Conservation (phyloP, 495 filamentous ascomycete species). For the Lichenothelia convexa region DNA sequence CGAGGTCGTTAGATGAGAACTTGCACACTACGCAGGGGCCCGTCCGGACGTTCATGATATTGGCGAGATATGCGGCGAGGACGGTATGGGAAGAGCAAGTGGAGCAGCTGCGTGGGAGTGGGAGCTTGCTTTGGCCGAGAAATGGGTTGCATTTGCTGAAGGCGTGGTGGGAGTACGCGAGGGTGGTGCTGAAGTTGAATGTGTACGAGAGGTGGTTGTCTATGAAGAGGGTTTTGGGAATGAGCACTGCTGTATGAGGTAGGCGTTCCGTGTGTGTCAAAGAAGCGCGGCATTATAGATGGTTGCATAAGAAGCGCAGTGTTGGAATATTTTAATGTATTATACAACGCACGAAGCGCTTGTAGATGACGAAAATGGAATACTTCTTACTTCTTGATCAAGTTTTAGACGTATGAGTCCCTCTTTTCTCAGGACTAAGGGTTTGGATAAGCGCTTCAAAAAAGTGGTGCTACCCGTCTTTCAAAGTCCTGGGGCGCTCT, state of each 20-base stretch:
- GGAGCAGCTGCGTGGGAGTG: slow-evolving; percentile 44
- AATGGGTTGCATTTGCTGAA: slow-evolving; percentile 37
- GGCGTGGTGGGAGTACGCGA: slow-evolving; percentile 39
- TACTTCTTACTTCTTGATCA: too few species aligned
- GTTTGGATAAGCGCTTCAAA: too few species aligned
- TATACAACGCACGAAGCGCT: too few species aligned
- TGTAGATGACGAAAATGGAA: too few species aligned
- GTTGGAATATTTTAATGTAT: too few species aligned
- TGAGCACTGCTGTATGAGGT: slow-evolving; percentile 5
- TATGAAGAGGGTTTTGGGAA: slow-evolving; percentile 28
- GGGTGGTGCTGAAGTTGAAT: slow-evolving; percentile 44
- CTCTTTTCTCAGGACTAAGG: too few species aligned
- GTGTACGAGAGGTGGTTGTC: slow-evolving; percentile 43
- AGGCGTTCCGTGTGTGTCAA: too few species aligned
- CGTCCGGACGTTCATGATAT: slow-evolving; percentile 75
- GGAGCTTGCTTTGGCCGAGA: slow-evolving; percentile 34
- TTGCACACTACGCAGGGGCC: slow-evolving; percentile 80
- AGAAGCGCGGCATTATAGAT: too few species aligned
- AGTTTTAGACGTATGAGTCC: too few species aligned
- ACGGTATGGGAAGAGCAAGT: slow-evolving; percentile 79
- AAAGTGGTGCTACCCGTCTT: too few species aligned
- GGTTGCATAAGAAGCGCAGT: too few species aligned
- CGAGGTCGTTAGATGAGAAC: slow-evolving; percentile 83
- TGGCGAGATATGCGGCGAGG: slow-evolving; percentile 79
- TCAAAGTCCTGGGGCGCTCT: too few species aligned